These are phyloP conservation scores for Thalassiosira hispida DNA, from an alignment of 352 stramenopile species.

Conservation along the genomic window DNA sequence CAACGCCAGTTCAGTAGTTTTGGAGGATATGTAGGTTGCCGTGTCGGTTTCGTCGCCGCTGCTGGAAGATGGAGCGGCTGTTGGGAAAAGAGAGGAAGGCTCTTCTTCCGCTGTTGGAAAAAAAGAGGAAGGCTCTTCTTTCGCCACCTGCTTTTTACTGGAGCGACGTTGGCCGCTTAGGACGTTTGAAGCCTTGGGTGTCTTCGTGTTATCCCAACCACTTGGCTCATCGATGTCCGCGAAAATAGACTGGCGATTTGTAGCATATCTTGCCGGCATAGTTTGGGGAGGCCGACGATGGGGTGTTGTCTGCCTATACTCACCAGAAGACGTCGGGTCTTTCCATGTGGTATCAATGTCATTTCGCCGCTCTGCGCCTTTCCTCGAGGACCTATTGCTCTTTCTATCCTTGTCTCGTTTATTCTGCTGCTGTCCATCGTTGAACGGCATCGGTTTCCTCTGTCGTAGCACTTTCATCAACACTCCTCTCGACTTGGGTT, in stretches of 20 bases:
- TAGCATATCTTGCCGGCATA: conserved; percentile 10
- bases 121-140: conserved; percentile 5
- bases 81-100: background rate
- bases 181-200: conserved; percentile 19
- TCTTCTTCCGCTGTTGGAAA: background rate
- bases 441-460: conserved; percentile 39
- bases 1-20: conserved; percentile 32
- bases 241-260: background rate
- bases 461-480: conserved; percentile 53
- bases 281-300: conserved; percentile 1
- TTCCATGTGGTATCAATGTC: conserved; percentile 20
- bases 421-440: conserved; percentile 19
- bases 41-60: conserved; percentile 8
- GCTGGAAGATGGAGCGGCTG: background rate
- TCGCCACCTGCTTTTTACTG: conserved; percentile 1
- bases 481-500: conserved; percentile 51
- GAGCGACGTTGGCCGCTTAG: background rate
- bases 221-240: conserved; percentile 4
- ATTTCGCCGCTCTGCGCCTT: conserved; percentile 21
- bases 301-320: background rate
- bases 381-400: conserved; percentile 2
- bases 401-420: conserved; percentile 28
- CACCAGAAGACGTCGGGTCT: background rate
- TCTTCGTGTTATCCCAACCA: conserved; percentile 8
- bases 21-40: conserved; percentile 15